Conservation (phyloP, 2,329 filamentous ascomycete species). For the Phoma sp. region DNA sequence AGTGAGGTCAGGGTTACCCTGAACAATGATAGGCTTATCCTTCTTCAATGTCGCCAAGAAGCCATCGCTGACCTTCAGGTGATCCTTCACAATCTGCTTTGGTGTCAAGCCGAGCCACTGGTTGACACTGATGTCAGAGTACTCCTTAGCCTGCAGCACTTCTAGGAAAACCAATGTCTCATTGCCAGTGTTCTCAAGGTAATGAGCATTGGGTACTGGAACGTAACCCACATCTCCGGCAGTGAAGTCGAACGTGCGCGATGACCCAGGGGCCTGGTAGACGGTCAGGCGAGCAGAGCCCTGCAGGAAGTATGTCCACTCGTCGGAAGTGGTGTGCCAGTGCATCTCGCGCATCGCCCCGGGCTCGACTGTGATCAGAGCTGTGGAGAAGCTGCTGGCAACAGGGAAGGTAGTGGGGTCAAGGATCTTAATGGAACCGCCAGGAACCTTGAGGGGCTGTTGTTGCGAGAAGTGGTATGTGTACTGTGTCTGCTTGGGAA, state of each 20-base stretch:
- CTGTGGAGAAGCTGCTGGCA: slow-evolving; percentile 61
- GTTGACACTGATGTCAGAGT: slow-evolving; percentile 61
- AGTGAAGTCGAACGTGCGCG: slow-evolving; percentile 64
- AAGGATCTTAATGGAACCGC: slow-evolving; percentile 65
- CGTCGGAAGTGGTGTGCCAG: slow-evolving; percentile 66
- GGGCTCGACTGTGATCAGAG: slow-evolving; percentile 63
- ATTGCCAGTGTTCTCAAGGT: slow-evolving; percentile 66
- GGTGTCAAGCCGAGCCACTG: slow-evolving; percentile 63
- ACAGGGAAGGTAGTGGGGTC: slow-evolving; percentile 65
- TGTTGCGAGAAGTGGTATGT: slow-evolving; percentile 56
- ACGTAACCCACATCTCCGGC: slow-evolving; percentile 67
- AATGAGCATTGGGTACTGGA: slow-evolving; percentile 61
- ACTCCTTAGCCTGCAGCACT: slow-evolving; percentile 60
- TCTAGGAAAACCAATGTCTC: slow-evolving; percentile 66
- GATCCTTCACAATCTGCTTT: slow-evolving; percentile 47
- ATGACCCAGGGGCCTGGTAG: slow-evolving; percentile 58
- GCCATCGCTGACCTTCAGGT: slow-evolving; percentile 33
- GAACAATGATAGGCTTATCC: slow-evolving; percentile 49
- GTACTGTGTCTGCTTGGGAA: slow-evolving; percentile 42
- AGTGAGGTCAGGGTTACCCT: slow-evolving; percentile 46
- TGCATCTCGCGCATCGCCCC: slow-evolving; percentile 70
- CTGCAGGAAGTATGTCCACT: slow-evolving; percentile 66
- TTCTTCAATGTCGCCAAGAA: slow-evolving; percentile 43
- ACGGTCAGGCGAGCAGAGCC: slow-evolving; percentile 64
- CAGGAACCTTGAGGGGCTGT: slow-evolving; percentile 57